phyloP scores from a whole-genome alignment of 306 rosid genomes.

The Ochetophila trinervis region DNA sequence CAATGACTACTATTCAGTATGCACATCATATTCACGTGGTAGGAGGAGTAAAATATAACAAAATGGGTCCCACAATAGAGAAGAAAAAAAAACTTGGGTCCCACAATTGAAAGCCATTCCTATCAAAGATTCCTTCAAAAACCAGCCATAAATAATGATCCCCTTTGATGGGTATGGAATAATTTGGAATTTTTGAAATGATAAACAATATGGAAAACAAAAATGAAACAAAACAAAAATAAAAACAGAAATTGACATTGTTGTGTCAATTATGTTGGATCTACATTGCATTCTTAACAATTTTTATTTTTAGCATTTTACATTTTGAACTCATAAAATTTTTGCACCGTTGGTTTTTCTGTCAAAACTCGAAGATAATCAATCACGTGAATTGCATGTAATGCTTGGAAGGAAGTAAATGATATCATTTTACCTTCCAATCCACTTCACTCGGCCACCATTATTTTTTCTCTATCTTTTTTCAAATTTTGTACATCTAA shows the following conservation, averaged over 20 bases:
- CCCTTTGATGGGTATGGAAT: conserved; percentile 29
- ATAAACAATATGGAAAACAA: conserved; percentile 10
- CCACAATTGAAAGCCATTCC: conserved; percentile 29
- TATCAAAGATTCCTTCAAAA: conserved; percentile 45
- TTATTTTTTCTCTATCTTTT: too few species aligned
- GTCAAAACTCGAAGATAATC: too few species aligned
- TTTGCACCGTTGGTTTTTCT: too few species aligned
- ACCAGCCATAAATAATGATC: conserved; percentile 37
- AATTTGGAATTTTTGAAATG: conserved; percentile 28
- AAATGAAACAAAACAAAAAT: neutral
- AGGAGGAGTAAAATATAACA: conserved; percentile 24
- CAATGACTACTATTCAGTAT: conserved; percentile 21
- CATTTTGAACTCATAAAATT: too few species aligned
- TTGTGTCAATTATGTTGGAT: too few species aligned
- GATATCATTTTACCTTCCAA: too few species aligned
- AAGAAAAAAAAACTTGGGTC: conserved; percentile 38
- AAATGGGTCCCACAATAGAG: conserved; percentile 37
- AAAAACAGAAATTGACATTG: conserved; percentile 18
- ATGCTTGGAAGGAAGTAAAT: too few species aligned
- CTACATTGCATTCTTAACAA: too few species aligned
- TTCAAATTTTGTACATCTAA: too few species aligned
- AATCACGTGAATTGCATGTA: too few species aligned
- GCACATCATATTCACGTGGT: conserved; percentile 41
- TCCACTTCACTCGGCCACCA: too few species aligned
- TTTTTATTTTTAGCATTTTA: too few species aligned